Conservation (phyloP, 225 moss, liverwort and hornwort genomes). For the Ulota crispa region DNA sequence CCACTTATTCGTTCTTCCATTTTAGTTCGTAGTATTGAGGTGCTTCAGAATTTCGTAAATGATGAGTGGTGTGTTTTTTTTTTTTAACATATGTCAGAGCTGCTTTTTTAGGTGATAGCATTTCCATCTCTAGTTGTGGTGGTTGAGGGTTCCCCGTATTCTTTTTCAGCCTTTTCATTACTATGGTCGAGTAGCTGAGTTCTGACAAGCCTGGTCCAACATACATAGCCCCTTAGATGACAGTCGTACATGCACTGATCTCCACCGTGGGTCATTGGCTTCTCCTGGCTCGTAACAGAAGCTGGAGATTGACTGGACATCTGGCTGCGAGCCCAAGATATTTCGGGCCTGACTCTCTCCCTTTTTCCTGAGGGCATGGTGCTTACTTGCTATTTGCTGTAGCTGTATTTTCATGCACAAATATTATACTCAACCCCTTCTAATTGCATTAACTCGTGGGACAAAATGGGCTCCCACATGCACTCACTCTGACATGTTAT, state of each 20-base stretch:
- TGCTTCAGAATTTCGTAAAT: not conserved
- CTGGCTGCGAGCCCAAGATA: constrained; percentile 3
- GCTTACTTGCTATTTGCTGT: too few species aligned
- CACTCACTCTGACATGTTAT: too few species aligned
- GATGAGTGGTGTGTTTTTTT: not conserved
- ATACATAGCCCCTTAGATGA: not conserved
- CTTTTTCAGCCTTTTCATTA: constrained; percentile 20
- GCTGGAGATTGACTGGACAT: not conserved
- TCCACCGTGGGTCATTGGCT: constrained; percentile 8
- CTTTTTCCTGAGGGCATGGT: not conserved
- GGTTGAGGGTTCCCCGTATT: constrained; percentile 21
- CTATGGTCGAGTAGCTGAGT: constrained; percentile 14
- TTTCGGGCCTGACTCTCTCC: not conserved
- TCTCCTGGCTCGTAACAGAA: not conserved
- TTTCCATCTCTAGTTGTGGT: constrained; percentile 16
- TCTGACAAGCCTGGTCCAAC: constrained; percentile 22
- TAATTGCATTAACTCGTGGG: too few species aligned
- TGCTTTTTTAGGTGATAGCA: constrained; percentile 21
- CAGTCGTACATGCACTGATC: not conserved
- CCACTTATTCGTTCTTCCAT: constrained; percentile 23
- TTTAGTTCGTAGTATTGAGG: constrained; percentile 31
- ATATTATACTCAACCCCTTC: too few species aligned
- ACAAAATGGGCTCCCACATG: too few species aligned
- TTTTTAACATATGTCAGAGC: constrained; percentile 24
- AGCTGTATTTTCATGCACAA: too few species aligned